Conservation (phyloP, 805 yeast species). For the Metschnikowia kunwiensis region DNA sequence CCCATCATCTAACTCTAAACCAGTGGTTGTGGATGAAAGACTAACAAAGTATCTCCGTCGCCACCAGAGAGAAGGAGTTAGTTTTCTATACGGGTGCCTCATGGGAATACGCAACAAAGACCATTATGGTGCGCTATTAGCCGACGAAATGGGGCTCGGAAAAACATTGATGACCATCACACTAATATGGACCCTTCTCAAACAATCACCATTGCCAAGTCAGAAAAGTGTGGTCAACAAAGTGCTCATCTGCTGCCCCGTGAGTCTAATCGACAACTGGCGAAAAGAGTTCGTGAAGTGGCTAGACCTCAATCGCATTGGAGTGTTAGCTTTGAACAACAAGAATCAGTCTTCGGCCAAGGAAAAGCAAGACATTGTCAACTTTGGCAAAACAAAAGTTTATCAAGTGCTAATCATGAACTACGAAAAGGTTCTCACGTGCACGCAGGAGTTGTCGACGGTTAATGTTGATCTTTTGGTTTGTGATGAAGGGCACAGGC, state of each 20-base stretch:
- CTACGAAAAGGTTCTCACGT: slow-evolving; percentile 71
- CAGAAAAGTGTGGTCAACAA: slow-evolving; percentile 46
- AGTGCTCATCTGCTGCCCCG: slow-evolving; percentile 85
- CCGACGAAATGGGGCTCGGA: slow-evolving; percentile 98
- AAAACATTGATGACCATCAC: slow-evolving; percentile 80
- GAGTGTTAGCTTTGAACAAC: slow-evolving; percentile 59
- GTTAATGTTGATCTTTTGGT: slow-evolving; percentile 64
- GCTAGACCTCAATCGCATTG: slow-evolving; percentile 64
- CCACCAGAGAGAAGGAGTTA: slow-evolving; percentile 84
- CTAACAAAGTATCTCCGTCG: slow-evolving; percentile 58
- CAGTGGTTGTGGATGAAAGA: slow-evolving; percentile 59
- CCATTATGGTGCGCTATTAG: slow-evolving; percentile 73
- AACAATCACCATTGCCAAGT: slow-evolving; percentile 49
- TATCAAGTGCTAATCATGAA: slow-evolving; percentile 84
- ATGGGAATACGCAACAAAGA: slow-evolving; percentile 58
- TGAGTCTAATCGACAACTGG: slow-evolving; percentile 87
- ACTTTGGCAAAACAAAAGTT: slow-evolving; percentile 64
- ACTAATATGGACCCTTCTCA: slow-evolving; percentile 76
- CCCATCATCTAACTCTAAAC: background rate
- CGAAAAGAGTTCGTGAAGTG: slow-evolving; percentile 83
- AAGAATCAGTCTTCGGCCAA: slow-evolving; percentile 44
- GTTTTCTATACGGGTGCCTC: slow-evolving; percentile 77
- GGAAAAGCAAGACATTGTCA: slow-evolving; percentile 55
- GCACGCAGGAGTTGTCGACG: slow-evolving; percentile 47
- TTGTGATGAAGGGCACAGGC: slow-evolving; percentile 94